A percentile compares a stretch with the other conserved stretches of the same genome.
These are phyloP conservation scores for Shiraia bambusicola DNA, from an alignment of 2,329 filamentous ascomycete species.

Conservation along the genomic window DNA sequence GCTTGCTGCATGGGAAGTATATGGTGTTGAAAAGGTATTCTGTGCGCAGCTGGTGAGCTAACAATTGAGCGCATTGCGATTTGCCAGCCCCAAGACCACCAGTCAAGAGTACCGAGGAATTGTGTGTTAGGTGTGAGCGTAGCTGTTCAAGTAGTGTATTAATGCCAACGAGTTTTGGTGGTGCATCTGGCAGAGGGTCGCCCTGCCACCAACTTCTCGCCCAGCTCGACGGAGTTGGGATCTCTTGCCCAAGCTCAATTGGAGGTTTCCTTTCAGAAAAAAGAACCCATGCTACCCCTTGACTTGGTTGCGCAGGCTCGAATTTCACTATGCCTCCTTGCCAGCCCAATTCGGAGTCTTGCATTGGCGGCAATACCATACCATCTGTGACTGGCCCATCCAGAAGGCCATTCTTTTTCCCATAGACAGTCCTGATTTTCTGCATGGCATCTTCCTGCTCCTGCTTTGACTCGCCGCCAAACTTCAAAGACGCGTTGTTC, in stretches of 20 bases:
- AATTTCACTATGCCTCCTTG: constrained; percentile 83
- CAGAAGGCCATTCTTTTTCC: constrained; percentile 65
- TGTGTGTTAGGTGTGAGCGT: constrained; percentile 73
- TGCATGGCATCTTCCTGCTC: constrained; percentile 77
- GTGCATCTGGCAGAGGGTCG: constrained; percentile 55
- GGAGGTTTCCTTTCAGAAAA: constrained; percentile 73
- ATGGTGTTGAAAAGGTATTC: constrained; percentile 77
- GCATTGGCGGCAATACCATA: constrained; percentile 67
- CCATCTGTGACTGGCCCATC: constrained; percentile 88
- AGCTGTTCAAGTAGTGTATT: constrained; percentile 73
- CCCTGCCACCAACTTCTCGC: constrained; percentile 53
- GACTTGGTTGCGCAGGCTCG: constrained; percentile 55
- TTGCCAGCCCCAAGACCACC: constrained; percentile 91
- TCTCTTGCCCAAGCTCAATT: constrained; percentile 74
- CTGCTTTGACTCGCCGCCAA: constrained; percentile 83
- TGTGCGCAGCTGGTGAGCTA: constrained; percentile 71
- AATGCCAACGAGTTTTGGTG: constrained; percentile 76
- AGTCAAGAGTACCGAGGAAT: constrained; percentile 86
- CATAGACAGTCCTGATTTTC: constrained; percentile 71
- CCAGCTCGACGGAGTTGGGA: constrained; percentile 63
- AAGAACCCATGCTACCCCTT: constrained; percentile 65
- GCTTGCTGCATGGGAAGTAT: constrained; percentile 82
- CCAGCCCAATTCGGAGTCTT: constrained; percentile 63
- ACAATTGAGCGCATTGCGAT: constrained; percentile 72
- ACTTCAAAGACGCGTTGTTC: constrained; percentile 68